A percentile compares a stretch with the other conserved stretches of the same genome.
phyloP scores from a whole-genome alignment of 345 rosid genomes.

The Limnanthes douglasii region DNA sequence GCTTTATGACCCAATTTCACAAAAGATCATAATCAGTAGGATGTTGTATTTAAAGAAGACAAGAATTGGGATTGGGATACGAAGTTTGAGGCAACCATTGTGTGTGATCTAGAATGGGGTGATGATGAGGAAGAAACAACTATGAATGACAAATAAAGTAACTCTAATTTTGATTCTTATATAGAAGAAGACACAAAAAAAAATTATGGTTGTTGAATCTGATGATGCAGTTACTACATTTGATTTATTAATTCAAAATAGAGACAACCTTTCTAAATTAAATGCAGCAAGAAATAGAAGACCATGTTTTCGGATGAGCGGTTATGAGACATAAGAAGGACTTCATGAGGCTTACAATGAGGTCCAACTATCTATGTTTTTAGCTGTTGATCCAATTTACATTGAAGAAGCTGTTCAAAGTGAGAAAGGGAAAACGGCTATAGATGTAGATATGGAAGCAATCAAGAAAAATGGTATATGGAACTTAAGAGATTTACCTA shows the following conservation, averaged over 20 bases:
- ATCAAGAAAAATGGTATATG: conserved; percentile 1
- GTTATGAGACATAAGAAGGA: conserved; percentile 1
- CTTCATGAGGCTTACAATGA: conserved; percentile 1
- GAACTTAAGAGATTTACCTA: conserved; percentile 1
- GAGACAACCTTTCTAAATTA: neutral
- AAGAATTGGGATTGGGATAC: neutral
- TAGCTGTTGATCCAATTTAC: neutral
- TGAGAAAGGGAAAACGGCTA: conserved; percentile 2
- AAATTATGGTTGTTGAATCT: too few species aligned
- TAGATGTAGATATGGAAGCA: conserved; percentile 4
- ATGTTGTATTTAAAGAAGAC: neutral
- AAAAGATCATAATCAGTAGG: neutral
- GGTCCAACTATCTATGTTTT: neutral
- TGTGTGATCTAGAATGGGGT: too few species aligned
- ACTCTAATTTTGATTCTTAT: too few species aligned
- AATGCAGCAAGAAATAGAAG: neutral
- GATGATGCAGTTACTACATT: neutral
- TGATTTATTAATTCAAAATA: too few species aligned
- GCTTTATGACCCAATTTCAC: too few species aligned
- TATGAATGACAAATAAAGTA: too few species aligned
- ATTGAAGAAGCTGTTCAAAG: neutral
- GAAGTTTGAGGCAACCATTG: too few species aligned
- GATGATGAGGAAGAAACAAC: neutral
- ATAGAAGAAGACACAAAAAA: too few species aligned
- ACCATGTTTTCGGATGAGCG: neutral